Evolutionary conservation across 805 yeast species (phyloP), one percentile per base, ranked within the genome.

Genomic region (Hyphopichia homilentoma): DNA sequence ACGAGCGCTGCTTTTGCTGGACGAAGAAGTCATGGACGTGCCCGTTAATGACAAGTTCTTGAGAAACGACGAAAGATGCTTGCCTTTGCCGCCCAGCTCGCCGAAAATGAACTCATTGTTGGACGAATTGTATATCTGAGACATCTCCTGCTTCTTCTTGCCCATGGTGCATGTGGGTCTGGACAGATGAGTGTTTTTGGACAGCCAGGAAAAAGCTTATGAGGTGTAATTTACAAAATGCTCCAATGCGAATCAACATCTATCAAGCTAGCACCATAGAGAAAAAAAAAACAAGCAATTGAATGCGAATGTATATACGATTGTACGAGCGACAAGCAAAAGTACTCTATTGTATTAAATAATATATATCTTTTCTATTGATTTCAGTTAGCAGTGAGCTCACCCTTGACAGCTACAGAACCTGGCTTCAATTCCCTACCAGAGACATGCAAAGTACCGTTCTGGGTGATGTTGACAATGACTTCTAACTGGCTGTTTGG

Each of bases 401-500:
- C 81, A 40, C 80, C 77, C 61, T 75, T 78, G 41, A 71, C 73
- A 33, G 70, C 70, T 38, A 67, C 69, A 27, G 74, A 59, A 26
- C 80, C 81, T 44, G 71, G 71, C 59, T 75, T 76, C 50, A 73
- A 70, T 60, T 79, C 84, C 61, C 83, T 75, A 29, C 78, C 85
- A 38, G 80, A 71, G 44, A 81, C 63, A 52, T 75, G 81, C 49
- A 83, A 66, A 49, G 72, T 68, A 40, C 83, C 81, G 38, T 79
- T 84, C 48, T 70, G 75, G 37, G 80, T 71, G 47, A 82, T 75
- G 65, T 77, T 81, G 35, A 81, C 65, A 34, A 74, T 70, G 34
- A 81, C 70, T 62, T 84, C 96, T 45, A 89, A 71, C 50, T 77
- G 74, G 36, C 75, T 60, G 44, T 79, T 79, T 32, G 75, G 73